Evolutionary conservation across 73 alveolate genomes (phyloP).

Genomic region (Stentor roeselii): DNA sequence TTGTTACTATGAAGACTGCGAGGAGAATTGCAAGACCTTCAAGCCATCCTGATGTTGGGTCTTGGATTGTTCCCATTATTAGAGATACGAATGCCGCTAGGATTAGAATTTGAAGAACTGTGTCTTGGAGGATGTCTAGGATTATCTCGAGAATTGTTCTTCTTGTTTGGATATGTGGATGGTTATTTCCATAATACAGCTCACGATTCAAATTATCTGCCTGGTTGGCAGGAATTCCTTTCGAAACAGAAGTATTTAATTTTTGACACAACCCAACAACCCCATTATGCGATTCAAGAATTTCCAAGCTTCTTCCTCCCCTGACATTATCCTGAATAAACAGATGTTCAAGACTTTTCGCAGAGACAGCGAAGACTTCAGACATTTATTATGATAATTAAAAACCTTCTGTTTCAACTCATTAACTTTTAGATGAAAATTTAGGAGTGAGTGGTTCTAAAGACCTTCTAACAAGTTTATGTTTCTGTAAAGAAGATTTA

Average conservation of each 20-base stretch:
- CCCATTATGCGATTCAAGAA: neutral
- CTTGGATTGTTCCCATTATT: slow-evolving; percentile 89
- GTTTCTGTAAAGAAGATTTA: no score
- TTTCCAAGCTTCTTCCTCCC: slow-evolving; percentile 3
- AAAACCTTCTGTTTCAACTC: no score
- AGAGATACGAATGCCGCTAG: slow-evolving; percentile 92
- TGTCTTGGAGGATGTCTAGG: slow-evolving; percentile 90
- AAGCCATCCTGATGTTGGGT: slow-evolving; percentile 67
- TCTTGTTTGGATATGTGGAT: neutral
- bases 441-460: no score
- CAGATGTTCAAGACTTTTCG: neutral
- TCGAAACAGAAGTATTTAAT: neutral
- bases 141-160: neutral
- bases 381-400: no score
- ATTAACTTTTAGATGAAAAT: no score
- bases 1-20: slow-evolving; percentile 67
- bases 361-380: neutral
- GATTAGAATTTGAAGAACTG: slow-evolving; percentile 82
- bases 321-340: slow-evolving; percentile 15
- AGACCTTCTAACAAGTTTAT: no score
- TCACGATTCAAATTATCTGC: neutral
- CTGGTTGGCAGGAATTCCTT: slow-evolving; percentile 13
- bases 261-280: neutral
- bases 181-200: neutral
- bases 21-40: slow-evolving; percentile 66